Evolutionary conservation across 1,139 yeast species (phyloP), one percentile per base, ranked within the genome.

Genomic region (Meyerozyma carpophila): DNA sequence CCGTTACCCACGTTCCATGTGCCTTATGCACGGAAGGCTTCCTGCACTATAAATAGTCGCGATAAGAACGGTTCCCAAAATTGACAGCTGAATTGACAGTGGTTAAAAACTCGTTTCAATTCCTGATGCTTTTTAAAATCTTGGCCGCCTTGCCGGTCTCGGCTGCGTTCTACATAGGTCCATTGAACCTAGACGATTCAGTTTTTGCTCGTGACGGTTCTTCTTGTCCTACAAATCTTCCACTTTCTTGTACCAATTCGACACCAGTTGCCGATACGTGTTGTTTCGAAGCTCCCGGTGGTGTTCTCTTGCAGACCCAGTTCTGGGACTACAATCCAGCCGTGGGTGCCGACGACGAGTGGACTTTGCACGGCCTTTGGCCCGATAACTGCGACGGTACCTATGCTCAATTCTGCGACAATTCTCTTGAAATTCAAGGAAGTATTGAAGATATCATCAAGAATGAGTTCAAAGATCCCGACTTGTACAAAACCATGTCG

Each of bases 361-460:
- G 89, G 65, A 93, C 98, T 0, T 66, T 88, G 31, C 95, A 87
- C 59, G 95, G 95, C 0, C 64, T 86, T 42, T 87, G 95, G 95
- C 89, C 91, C 5, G 94, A 87, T 60, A 77, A 79, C 54, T 87
- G 95, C 60, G 80, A 77, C 54, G 95, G 95, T 1, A 71, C 83
- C 0, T 87, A 72, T 59, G 80, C 78, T 45, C 77, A 70, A 50
- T 89, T 83, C 62, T 51, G 54, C 28, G 50, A 49, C 45, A 21
- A 40, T 31, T 37, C 41, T 24, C 45, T 49, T 37, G 43, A 47
- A 28, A 37, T 40, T 8, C 46, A 45, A 8, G 44, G 37, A 10
- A 34, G 46, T 13, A 70, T 75, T 40, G 58, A 69, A 41, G 39
- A 49, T 20, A 75, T 86, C 25, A 61, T 91, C 39, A 65, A 59